A percentile compares a stretch with the other conserved stretches of the same genome.
phyloP scores from a whole-genome alignment of 371 early-diverging fungal genomes.

The Mucor sp. region DNA sequence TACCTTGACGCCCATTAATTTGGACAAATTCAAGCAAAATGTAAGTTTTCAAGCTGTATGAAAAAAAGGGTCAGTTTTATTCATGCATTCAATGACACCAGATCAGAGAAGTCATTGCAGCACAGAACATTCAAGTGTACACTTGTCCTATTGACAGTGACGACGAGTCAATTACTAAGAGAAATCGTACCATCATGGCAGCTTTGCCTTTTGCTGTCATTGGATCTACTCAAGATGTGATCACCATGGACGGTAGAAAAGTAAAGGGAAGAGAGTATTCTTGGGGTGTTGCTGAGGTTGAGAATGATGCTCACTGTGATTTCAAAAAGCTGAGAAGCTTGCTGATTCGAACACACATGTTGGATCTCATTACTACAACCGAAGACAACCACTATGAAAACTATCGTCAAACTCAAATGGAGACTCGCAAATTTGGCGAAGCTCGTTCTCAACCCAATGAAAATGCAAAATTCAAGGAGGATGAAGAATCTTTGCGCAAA shows the following conservation, averaged over 20 bases:
- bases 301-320: slow-evolving; percentile 91
- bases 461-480: slow-evolving; percentile 85
- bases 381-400: slow-evolving; percentile 94
- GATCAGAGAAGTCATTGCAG: slow-evolving; percentile 79
- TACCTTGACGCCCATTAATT: slow-evolving; percentile 81
- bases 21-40: slow-evolving; percentile 83
- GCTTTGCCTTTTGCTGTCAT: slow-evolving; percentile 97
- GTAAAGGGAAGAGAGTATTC: slow-evolving; percentile 92
- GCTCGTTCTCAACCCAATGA: slow-evolving; percentile 69
- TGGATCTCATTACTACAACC: slow-evolving; percentile 88
- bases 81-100: slow-evolving; percentile 15
- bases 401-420: slow-evolving; percentile 84
- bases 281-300: slow-evolving; percentile 96
- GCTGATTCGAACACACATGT: slow-evolving; percentile 93
- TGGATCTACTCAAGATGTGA: slow-evolving; percentile 87
- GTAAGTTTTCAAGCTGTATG: slow-evolving; percentile 29
- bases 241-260: slow-evolving; percentile 71
- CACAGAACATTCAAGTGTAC: slow-evolving; percentile 82
- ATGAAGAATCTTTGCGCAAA: slow-evolving; percentile 90
- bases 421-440: slow-evolving; percentile 82
- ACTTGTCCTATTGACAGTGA: slow-evolving; percentile 88
- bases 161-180: slow-evolving; percentile 77
- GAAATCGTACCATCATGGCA: slow-evolving; percentile 83
- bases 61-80: not conserved
- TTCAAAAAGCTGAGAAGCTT: slow-evolving; percentile 93